phyloP scores from a whole-genome alignment of 2,329 filamentous ascomycete genomes.

The Trichoderma endophyticum region DNA sequence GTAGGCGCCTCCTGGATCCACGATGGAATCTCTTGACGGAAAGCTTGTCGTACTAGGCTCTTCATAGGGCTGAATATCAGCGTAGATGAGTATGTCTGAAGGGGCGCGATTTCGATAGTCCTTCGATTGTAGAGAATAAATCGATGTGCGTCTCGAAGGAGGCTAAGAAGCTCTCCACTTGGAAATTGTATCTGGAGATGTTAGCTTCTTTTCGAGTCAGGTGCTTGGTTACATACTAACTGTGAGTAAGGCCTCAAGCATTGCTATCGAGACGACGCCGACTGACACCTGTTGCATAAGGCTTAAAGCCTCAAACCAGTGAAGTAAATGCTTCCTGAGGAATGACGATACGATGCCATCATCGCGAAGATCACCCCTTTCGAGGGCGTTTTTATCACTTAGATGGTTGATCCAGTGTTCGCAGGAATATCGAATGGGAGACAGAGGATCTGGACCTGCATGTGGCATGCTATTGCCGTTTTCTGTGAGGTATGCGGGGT shows the following conservation, averaged over 20 bases:
- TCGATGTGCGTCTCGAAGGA: slow-evolving; percentile 31
- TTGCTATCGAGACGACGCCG: slow-evolving; percentile 20
- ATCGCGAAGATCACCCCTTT: background rate
- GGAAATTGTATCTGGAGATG: background rate
- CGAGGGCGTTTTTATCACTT: background rate
- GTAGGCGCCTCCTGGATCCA: background rate
- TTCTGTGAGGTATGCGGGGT: background rate
- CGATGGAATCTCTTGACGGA: background rate
- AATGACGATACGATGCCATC: slow-evolving; percentile 29
- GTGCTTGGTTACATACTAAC: slow-evolving; percentile 3
- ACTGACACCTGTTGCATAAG: slow-evolving; percentile 28
- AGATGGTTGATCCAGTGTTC: slow-evolving; percentile 26
- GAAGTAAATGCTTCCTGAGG: slow-evolving; percentile 35
- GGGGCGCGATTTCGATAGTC: slow-evolving; percentile 28
- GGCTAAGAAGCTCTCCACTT: background rate
- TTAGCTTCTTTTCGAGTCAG: background rate
- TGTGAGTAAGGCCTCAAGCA: slow-evolving; percentile 12
- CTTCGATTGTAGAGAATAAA: slow-evolving; percentile 28
- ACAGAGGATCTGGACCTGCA: slow-evolving; percentile 20
- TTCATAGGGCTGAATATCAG: slow-evolving; percentile 32
- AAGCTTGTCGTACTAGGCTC: slow-evolving; percentile 23
- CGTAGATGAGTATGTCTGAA: slow-evolving; percentile 34
- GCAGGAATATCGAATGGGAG: slow-evolving; percentile 22
- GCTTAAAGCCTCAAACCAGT: slow-evolving; percentile 45
- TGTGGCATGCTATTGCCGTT: background rate